Base-by-base conservation (phyloP, 371 early-diverging fungal species). In the Dichotomocladium elegans region DNA sequence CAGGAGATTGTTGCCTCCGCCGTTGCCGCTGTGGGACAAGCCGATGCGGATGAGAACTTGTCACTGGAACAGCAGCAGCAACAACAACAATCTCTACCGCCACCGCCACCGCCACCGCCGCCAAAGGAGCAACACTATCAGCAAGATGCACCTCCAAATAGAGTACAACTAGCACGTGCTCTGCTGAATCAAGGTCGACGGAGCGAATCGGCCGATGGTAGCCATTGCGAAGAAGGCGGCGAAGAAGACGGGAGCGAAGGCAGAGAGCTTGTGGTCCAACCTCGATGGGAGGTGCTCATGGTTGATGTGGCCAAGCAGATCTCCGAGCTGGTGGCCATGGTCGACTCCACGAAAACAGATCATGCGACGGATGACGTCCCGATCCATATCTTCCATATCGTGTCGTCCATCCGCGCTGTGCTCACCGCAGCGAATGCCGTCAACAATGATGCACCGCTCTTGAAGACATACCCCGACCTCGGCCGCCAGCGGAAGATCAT, bases 361-460 rank as follows among this genome's bases (percentile, higher is more conserved):
- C n/a, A 2, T 9, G 21, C 17, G 7, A 37, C 6, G n/a, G 37
- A 37, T 1, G 57, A 61, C 45, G 57, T 67, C 6, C 64, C 66
- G 25, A 19, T 62, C 5, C 34, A 41, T 27, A 49, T 66, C 6
- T 71, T 58, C 33, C 66, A 63, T 27, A 68, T 77, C 3, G 71
- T 77, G 12, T 62, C 71, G 1, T 64, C 69, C 4, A 59, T 77
- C 22, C 64, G 64, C 45, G 59, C 69, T 4, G 60, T 77, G 8
- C 55, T 77, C 25, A 60, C 70, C 8, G 69, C 71, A 25, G 60
- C 68, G 1, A 68, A 72, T 25, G 66, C 72, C 12, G 66, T 71
- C 15, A 63, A 57, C 31, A 77, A 73, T 44, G 77, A 77, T 40
- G 66, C 67, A 4, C 62, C 64, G 9, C 37, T 77, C 1, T 52